Percentiles rank a stretch among this genome's conserved stretches.
Evolutionary conservation across 1,284 basidiomycete species (phyloP).

Genomic region (Chalciporus sp.): DNA sequence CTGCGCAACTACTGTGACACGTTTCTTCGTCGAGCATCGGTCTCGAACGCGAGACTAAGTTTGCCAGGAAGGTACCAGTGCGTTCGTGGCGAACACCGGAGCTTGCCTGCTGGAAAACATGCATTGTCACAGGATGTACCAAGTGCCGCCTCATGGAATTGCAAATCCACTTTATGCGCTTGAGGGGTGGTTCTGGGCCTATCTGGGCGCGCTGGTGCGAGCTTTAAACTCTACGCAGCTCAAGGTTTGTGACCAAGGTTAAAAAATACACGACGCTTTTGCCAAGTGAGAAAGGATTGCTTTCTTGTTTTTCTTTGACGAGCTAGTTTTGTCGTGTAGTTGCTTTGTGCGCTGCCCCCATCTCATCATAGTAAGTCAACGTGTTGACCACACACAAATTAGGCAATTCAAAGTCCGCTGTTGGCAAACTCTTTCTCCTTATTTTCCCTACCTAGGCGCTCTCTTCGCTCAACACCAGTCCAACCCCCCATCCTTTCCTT

Average conservation of each 20-base stretch:
- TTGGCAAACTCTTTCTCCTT: slow-evolving; percentile 28
- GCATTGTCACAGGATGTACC: background rate
- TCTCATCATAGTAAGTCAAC: slow-evolving; percentile 23
- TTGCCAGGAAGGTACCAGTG: too few species aligned
- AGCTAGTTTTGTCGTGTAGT: background rate
- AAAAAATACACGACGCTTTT: background rate
- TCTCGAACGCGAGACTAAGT: background rate
- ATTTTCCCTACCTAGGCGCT: slow-evolving; percentile 30
- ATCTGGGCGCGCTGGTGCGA: too few species aligned
- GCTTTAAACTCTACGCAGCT: too few species aligned
- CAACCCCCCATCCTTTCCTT: slow-evolving; percentile 28
- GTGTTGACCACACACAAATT: slow-evolving; percentile 29
- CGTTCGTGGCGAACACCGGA: background rate
- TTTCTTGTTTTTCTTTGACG: background rate
- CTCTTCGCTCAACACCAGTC: slow-evolving; percentile 26
- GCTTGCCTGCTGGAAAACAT: slow-evolving; percentile 18
- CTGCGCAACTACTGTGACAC: slow-evolving; percentile 1
- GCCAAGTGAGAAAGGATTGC: background rate
- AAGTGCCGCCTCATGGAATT: slow-evolving; percentile 11
- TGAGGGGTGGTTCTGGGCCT: too few species aligned
- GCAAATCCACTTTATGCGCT: too few species aligned
- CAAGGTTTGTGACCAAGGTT: background rate
- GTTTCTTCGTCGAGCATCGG: background rate
- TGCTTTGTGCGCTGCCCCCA: background rate
- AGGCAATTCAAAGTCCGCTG: slow-evolving; percentile 38